These are phyloP conservation scores for Apiotrichum porosum DNA, from an alignment of 1,284 basidiomycete species.

Conservation along the genomic window DNA sequence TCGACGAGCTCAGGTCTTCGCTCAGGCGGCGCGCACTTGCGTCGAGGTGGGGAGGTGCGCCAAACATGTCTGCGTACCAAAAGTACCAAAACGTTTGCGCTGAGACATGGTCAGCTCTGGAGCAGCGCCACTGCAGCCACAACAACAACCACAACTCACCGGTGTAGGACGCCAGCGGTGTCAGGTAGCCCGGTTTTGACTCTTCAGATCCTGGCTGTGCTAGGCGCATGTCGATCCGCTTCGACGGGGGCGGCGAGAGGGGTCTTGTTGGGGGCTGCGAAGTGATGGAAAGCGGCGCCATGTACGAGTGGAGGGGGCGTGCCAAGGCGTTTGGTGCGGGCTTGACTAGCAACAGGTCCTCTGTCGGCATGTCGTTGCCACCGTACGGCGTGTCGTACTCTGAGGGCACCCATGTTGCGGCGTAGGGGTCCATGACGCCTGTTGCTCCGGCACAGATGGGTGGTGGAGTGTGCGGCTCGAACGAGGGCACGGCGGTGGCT, in stretches of 20 bases:
- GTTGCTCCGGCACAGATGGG: not conserved
- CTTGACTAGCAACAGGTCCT: conserved; percentile 15
- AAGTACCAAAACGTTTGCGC: conserved; percentile 45
- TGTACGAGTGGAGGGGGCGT: conserved; percentile 10
- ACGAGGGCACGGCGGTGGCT: conserved; percentile 1
- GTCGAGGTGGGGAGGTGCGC: not conserved
- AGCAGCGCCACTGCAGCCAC: not conserved
- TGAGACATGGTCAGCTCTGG: conserved; percentile 15
- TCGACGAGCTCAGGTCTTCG: conserved; percentile 6
- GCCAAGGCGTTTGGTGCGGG: conserved; percentile 7
- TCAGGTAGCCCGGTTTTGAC: conserved; percentile 33
- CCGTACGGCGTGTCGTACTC: too few relatives aligned
- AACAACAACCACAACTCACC: conserved; percentile 24
- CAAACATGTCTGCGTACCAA: conserved; percentile 35
- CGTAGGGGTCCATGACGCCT: conserved; percentile 12
- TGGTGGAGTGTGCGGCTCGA: conserved; percentile 17
- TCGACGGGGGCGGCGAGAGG: conserved; percentile 12
- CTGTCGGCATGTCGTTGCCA: not conserved
- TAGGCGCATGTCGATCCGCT: conserved; percentile 39
- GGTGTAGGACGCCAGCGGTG: conserved; percentile 39
- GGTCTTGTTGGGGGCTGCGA: not conserved
- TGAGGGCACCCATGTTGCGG: too few relatives aligned
- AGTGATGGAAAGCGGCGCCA: conserved; percentile 13
- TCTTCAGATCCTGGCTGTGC: conserved; percentile 33
- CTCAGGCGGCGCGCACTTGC: conserved; percentile 8